Conservation (phyloP, 2,329 filamentous ascomycete genomes). For the Aspergillus transmontanensis region DNA sequence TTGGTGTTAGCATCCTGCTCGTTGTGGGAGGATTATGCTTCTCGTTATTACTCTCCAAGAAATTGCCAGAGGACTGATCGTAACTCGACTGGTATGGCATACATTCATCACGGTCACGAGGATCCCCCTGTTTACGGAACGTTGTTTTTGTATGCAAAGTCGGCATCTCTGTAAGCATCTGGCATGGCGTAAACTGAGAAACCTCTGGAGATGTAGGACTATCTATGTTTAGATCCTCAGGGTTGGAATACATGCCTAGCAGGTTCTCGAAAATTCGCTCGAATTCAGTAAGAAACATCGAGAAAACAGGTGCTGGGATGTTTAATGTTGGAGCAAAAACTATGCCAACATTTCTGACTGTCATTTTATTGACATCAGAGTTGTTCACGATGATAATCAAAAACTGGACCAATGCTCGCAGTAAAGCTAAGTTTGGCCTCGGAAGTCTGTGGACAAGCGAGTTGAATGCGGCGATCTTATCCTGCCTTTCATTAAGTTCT, state of each 20-base stretch:
- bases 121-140: slow-evolving; percentile 43
- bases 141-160: slow-evolving; percentile 63
- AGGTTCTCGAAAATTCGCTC: slow-evolving; percentile 77
- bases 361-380: slow-evolving; percentile 94
- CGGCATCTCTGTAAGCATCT: slow-evolving; percentile 68
- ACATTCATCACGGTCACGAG: slow-evolving; percentile 24
- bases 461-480: slow-evolving; percentile 77
- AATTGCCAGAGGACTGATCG: slow-evolving; percentile 37
- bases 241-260: slow-evolving; percentile 47
- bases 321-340: slow-evolving; percentile 97
- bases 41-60: slow-evolving; percentile 31
- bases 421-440: slow-evolving; percentile 74
- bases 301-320: slow-evolving; percentile 92
- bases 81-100: slow-evolving; percentile 52
- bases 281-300: slow-evolving; percentile 89
- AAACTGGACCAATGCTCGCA: slow-evolving; percentile 84
- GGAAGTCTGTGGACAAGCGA: slow-evolving; percentile 80
- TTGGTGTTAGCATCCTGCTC: slow-evolving; percentile 45
- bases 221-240: slow-evolving; percentile 47
- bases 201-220: slow-evolving; percentile 55
- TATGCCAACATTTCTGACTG: slow-evolving; percentile 93
- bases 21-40: slow-evolving; percentile 31
- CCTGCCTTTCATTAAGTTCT: slow-evolving; percentile 72
- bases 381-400: slow-evolving; percentile 92
- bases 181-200: slow-evolving; percentile 64